A percentile compares a stretch with the other conserved stretches of the same genome.
Evolutionary conservation across 352 stramenopile genomes (phyloP).

Genomic region (Detonula confervacea): DNA sequence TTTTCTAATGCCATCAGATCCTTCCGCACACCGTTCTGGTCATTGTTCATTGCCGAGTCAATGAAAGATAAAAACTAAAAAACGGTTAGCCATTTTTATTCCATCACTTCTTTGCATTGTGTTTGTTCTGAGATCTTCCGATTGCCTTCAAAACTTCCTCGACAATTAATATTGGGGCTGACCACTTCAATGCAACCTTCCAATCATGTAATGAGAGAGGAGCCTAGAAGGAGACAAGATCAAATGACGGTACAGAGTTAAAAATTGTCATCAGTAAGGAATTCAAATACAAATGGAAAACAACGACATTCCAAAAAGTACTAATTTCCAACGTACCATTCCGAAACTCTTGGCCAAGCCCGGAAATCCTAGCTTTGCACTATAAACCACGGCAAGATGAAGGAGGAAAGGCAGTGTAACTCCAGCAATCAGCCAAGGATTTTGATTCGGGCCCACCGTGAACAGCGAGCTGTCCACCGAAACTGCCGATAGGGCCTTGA

Average conservation of each 20-base stretch:
- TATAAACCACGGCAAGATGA: slow-evolving; percentile 87
- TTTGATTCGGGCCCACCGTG: slow-evolving; percentile 83
- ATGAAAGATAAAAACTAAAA: too few species aligned
- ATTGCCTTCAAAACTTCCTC: slow-evolving; percentile 88
- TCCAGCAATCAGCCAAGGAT: slow-evolving; percentile 85
- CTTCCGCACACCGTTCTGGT: too few species aligned
- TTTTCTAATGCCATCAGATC: too few species aligned
- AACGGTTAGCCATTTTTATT: too few species aligned
- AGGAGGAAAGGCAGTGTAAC: slow-evolving; percentile 85
- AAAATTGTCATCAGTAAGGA: slow-evolving; percentile 1
- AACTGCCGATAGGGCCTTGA: slow-evolving; percentile 87
- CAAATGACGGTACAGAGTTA: slow-evolving; percentile 18
- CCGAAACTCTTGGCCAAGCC: slow-evolving; percentile 83
- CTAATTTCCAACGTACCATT: slow-evolving; percentile 57
- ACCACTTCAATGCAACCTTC: slow-evolving; percentile 82
- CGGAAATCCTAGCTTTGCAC: slow-evolving; percentile 63
- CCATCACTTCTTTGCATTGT: slow-evolving; percentile 34
- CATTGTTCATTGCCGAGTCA: too few species aligned
- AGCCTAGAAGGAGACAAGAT: slow-evolving; percentile 38
- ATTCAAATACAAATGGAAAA: not conserved
- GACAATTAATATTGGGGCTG: slow-evolving; percentile 86
- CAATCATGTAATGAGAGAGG: slow-evolving; percentile 83
- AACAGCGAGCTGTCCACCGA: slow-evolving; percentile 87
- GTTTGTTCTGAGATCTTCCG: slow-evolving; percentile 50
- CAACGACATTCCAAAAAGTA: too few species aligned